These are phyloP conservation scores for Termitomyces sp. DNA, from an alignment of 768 basidiomycete genomes.

Conservation along the genomic window DNA sequence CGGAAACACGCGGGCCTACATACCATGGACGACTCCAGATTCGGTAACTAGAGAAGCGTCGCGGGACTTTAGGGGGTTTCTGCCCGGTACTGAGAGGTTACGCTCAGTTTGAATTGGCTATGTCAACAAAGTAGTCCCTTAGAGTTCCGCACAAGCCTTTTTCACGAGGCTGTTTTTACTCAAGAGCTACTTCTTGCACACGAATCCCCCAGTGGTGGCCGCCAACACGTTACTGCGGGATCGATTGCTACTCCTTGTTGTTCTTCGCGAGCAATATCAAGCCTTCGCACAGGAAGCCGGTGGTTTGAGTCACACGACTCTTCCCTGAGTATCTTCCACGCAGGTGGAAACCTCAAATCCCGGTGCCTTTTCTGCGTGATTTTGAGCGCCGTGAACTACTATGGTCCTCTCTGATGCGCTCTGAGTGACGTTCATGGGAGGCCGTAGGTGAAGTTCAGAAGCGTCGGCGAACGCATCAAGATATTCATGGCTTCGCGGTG, in stretches of 20 bases:
- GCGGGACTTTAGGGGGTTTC: slow-evolving; percentile 31
- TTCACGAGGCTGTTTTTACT: slow-evolving; percentile 2
- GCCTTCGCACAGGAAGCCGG: slow-evolving; percentile 39
- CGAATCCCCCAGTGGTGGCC: slow-evolving; percentile 16
- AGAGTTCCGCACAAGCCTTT: slow-evolving; percentile 17
- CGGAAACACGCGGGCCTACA: slow-evolving; percentile 46
- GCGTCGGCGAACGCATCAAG: slow-evolving; percentile 51
- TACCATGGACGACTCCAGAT: slow-evolving; percentile 17
- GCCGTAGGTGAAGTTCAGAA: slow-evolving; percentile 43
- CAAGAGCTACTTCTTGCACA: slow-evolving; percentile 29
- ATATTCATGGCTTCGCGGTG: slow-evolving; percentile 51
- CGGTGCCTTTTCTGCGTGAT: slow-evolving; percentile 51
- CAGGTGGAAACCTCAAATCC: slow-evolving; percentile 36
- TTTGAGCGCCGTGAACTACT: slow-evolving; percentile 54
- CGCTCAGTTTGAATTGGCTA: slow-evolving; percentile 31
- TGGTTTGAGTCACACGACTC: slow-evolving; percentile 45
- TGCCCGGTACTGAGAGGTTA: slow-evolving; percentile 36
- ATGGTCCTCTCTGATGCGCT: slow-evolving; percentile 22
- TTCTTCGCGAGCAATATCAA: slow-evolving; percentile 21
- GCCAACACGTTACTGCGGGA: slow-evolving; percentile 7
- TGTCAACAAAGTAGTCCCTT: slow-evolving; percentile 11
- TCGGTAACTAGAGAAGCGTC: slow-evolving; percentile 51
- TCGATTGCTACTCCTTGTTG: slow-evolving; percentile 7
- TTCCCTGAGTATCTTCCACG: slow-evolving; percentile 27
- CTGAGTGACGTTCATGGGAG: slow-evolving; percentile 16